These are phyloP conservation scores for Colletotrichum scovillei DNA, from an alignment of 2,329 filamentous ascomycete species.

Conservation along the genomic window DNA sequence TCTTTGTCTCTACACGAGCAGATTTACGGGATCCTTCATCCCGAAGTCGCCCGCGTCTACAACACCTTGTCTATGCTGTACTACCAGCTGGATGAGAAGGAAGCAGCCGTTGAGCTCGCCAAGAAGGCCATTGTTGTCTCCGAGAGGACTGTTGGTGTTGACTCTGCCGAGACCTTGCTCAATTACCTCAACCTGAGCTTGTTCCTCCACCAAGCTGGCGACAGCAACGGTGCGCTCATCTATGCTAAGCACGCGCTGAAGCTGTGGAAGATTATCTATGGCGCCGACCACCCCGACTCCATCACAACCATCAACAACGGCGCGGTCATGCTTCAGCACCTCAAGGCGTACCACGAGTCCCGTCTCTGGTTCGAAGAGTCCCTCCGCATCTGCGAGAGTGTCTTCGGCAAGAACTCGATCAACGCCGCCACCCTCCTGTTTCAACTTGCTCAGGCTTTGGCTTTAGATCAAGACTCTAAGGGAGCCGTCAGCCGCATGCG, in stretches of 20 bases:
- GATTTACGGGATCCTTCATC: slow-evolving; percentile 97
- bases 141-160: slow-evolving; percentile 92
- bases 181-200: slow-evolving; percentile 96
- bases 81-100: slow-evolving; percentile 98
- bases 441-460: slow-evolving; percentile 95
- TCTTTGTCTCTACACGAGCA: slow-evolving; percentile 97
- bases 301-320: slow-evolving; percentile 99
- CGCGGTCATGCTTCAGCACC: slow-evolving; percentile 96
- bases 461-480: slow-evolving; percentile 95
- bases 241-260: slow-evolving; percentile 94
- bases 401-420: slow-evolving; percentile 90
- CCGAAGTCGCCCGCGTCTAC: slow-evolving; percentile 95
- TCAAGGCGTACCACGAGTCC: slow-evolving; percentile 95
- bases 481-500: slow-evolving; percentile 93
- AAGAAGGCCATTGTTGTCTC: slow-evolving; percentile 97
- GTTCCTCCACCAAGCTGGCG: slow-evolving; percentile 91
- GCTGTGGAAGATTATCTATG: slow-evolving; percentile 97
- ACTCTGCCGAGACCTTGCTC: slow-evolving; percentile 92
- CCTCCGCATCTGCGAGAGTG: slow-evolving; percentile 85
- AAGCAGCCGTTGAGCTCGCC: slow-evolving; percentile 92
- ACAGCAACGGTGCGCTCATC: slow-evolving; percentile 86
- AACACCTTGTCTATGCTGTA: slow-evolving; percentile 95
- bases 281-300: slow-evolving; percentile 91
- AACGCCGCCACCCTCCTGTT: slow-evolving; percentile 96
- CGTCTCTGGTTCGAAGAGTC: slow-evolving; percentile 97